Base-by-base conservation (phyloP, 306 rosid genomes). In the Carpinus fangiana region DNA sequence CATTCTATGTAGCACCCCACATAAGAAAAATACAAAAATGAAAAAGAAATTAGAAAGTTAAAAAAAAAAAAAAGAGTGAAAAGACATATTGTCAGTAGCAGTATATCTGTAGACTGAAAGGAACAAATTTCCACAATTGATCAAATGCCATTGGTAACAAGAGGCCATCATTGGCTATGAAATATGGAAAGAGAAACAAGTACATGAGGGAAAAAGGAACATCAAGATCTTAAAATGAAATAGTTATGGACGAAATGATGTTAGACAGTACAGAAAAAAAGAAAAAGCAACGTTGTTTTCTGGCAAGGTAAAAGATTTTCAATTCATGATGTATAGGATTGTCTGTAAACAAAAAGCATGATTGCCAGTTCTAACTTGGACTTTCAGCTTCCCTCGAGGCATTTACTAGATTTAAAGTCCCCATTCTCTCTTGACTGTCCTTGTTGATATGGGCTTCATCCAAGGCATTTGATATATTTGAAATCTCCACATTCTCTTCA, bases 341-440 rank as follows among this genome's bases (percentile, higher is more conserved):
- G 2, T 18, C 16, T 17, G 11, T 18, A 17, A 65, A 65, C 47
- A 17, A 41, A 66, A 38, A 7, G 50, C 26, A 10, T 3, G 17
- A 38, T 36, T 65, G 2, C 6, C 23, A 38, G 47, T 5, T 43
- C 48, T 38, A 41, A 4, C 23, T 36, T 66, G 17, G 41, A 8
- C 72, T 66, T 41, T 41, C 26, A 66, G 21, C 45, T 64, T 64
- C 9, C n/a, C 21, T 64, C 0, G 46, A 31, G 47, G 12, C 12
- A 34, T 31, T 16, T 31, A 38, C 70, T 11, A 34, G 70, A 64
- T 64, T 64, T 16, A 45, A 34, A 16, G 46, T 16, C 70, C 34
- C 70, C 47, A 34, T 34, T 64, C 21, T 64, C 70, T 64, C 70
- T 64, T 64, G 47, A 34, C 11, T 64, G n/a, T 64, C 70, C 45